Evolutionary conservation across 2,329 filamentous ascomycete species (phyloP), one percentile per base, ranked within the genome.

Genomic region (Fonsecaea nubica): DNA sequence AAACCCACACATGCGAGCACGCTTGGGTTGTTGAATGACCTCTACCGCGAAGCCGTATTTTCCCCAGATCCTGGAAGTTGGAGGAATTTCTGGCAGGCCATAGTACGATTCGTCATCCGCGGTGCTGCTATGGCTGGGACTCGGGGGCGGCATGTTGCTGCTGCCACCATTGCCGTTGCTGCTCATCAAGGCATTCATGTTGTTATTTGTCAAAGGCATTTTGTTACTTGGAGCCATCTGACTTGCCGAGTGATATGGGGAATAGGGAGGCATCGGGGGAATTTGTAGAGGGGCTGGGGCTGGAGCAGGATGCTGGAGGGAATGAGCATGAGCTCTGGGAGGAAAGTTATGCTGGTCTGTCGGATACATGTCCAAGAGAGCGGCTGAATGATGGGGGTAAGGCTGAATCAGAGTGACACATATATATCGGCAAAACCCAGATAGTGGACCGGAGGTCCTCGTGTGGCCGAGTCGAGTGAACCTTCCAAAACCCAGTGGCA

Each of bases 1-100:
- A 81, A 98, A 99, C 7, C 95, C 95, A 81, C 95, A 99, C 95
- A 98, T 98, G 68, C 95, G 91, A 71, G 95, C 95, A 74, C 95
- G 89, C 74, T 92, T 86, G 58, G 95, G 95, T 78, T 98, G 93
- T 81, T 99, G 95, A 72, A 92, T 89, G 67, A 97, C 92, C 71
- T 89, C 83, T 58, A 97, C 85, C 68, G 89, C 90, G 78, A 79
- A 83, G 52, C 78, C 78, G 35, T 80, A 78, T 53, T 79, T 80
- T 32, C 81, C 78, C 58, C 77, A 80, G 48, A 78, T 72, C 58
- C 78, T 80, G 7, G 77, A 76, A 21, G 80, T 73, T 7, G 80
- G 75, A 6, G 76, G 75, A n/a, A 81, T 76, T 58, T 77, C 76
- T 36, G 63, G 64, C 40, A 74, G 58, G 48, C 63, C 66, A 38